A percentile compares a stretch with the other conserved stretches of the same genome.
phyloP scores from a whole-genome alignment of 192 early-diverging fungal genomes.

The Coemansia sp. region DNA sequence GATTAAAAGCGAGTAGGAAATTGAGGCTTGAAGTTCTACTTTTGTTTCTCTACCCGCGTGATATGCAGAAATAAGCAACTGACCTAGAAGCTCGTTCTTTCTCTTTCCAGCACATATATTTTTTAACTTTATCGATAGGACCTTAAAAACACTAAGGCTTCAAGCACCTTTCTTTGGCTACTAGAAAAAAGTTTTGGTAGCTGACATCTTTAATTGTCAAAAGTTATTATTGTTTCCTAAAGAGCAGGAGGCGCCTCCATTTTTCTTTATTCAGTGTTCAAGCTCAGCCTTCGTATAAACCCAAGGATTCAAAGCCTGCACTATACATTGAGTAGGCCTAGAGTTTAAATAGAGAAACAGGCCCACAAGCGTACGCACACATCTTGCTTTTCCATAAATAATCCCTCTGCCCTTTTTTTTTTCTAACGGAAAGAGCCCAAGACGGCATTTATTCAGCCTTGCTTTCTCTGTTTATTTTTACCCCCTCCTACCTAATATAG shows the following conservation, averaged over 20 bases:
- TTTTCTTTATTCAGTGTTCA: neutral
- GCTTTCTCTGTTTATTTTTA: too few species aligned
- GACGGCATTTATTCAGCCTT: neutral
- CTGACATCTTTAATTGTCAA: too few species aligned
- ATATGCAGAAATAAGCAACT: too few species aligned
- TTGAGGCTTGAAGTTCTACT: too few species aligned
- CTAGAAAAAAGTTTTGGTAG: too few species aligned
- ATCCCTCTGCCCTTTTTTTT: neutral
- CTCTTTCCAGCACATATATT: too few species aligned
- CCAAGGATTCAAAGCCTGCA: conserved; percentile 1
- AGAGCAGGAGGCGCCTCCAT: neutral
- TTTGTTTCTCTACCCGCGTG: too few species aligned
- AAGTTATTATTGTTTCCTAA: neutral
- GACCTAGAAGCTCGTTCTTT: too few species aligned
- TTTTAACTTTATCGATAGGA: neutral
- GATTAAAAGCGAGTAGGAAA: too few species aligned
- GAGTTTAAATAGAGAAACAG: neutral
- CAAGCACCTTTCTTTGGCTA: neutral
- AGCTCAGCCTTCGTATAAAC: too few species aligned
- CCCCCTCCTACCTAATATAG: neutral
- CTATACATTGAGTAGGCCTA: neutral
- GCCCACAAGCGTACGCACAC: neutral
- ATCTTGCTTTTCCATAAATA: neutral
- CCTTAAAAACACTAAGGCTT: neutral
- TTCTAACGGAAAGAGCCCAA: neutral